Base-by-base conservation (phyloP, 2,329 filamentous ascomycete genomes). In the Talaromyces piceae region DNA sequence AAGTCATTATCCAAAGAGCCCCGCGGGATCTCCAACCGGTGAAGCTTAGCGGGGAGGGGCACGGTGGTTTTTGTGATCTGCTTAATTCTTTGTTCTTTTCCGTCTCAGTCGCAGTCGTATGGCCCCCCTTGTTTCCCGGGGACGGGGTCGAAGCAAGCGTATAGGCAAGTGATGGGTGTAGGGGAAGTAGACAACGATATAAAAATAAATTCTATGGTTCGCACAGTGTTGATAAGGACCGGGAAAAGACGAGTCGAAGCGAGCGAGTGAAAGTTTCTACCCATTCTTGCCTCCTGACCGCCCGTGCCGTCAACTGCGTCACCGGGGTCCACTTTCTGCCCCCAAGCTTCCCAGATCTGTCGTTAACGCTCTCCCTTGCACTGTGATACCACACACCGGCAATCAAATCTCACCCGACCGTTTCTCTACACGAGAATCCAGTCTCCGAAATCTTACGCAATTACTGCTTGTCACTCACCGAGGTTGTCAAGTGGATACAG, bases 1-100 rank as follows among this genome's bases (percentile, higher is more conserved):
- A 68, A 63, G 61, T 71, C 71, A 73, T 73, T 52, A 53, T 66
- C n/a, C n/a, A n/a, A 54, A 37, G 30, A 45, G 30, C 25, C 25
- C 44, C 12, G 30, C 41, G 22, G 25, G 37, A 47, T 26, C 31
- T 48, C 45, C 22, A 20, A 39, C 23, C 20, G 20, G 13, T 43
- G 39, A 43, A 43, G 39, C 39, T 43, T 37, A 37, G 39, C 39
- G 39, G 39, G 39, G 39, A 23, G 39, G 11, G 20, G 7, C 12
- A 5, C 16, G 12, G 12, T 43, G 39, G 39, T n/a, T n/a, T 25
- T 25, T 43, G 39, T n/a, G 39, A 43, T n/a, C 33, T 37, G 33
- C 13, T n/a, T 20, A 18, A 3, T 9, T 20, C n/a, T n/a, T n/a
- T n/a, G n/a, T n/a, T n/a, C n/a, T n/a, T n/a, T n/a, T n/a, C n/a